phyloP scores from a whole-genome alignment of 768 basidiomycete genomes.

The Tubosaeta sp. region DNA sequence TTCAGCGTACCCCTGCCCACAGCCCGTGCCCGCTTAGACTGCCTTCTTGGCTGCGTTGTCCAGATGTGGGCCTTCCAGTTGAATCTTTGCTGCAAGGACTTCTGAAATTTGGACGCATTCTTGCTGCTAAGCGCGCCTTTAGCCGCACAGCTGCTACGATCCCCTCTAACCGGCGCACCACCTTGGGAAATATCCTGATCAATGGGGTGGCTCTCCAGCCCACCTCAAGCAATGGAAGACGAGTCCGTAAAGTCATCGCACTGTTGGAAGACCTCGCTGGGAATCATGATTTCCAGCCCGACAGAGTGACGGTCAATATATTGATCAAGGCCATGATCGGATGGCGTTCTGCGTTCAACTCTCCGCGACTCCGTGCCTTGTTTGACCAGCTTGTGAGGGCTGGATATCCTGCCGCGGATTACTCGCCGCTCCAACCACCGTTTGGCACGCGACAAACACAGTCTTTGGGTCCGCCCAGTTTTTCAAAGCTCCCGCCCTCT shows the following conservation, averaged over 20 bases:
- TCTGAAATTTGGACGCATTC: slow-evolving; percentile 34
- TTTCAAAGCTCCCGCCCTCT: slow-evolving; percentile 37
- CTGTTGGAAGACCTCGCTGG: slow-evolving; percentile 41
- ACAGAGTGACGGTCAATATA: slow-evolving; percentile 69
- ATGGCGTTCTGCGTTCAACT: slow-evolving; percentile 45
- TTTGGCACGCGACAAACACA: slow-evolving; percentile 37
- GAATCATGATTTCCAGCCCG: slow-evolving; percentile 50
- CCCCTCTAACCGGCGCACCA: slow-evolving; percentile 34
- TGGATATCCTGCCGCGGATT: slow-evolving; percentile 49
- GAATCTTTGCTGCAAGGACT: slow-evolving; percentile 21
- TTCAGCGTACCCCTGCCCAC: slow-evolving; percentile 4
- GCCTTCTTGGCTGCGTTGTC: slow-evolving; percentile 14
- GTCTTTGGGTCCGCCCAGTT: slow-evolving; percentile 13
- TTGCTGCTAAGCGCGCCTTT: slow-evolving; percentile 44
- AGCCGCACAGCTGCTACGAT: slow-evolving; percentile 24
- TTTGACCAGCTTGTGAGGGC: slow-evolving; percentile 60
- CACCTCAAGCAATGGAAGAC: slow-evolving; percentile 38
- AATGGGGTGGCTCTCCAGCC: slow-evolving; percentile 37
- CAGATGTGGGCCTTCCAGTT: slow-evolving; percentile 5
- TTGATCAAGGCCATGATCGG: slow-evolving; percentile 55
- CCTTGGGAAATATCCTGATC: slow-evolving; percentile 55
- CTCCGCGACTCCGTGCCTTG: slow-evolving; percentile 43
- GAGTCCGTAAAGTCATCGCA: slow-evolving; percentile 39
- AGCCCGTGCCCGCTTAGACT: slow-evolving; percentile 10
- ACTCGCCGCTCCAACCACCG: slow-evolving; percentile 35